Evolutionary conservation across 2,329 filamentous ascomycete genomes (phyloP), one percentile per base, ranked within the genome.

Genomic region (Penicillium hordei): DNA sequence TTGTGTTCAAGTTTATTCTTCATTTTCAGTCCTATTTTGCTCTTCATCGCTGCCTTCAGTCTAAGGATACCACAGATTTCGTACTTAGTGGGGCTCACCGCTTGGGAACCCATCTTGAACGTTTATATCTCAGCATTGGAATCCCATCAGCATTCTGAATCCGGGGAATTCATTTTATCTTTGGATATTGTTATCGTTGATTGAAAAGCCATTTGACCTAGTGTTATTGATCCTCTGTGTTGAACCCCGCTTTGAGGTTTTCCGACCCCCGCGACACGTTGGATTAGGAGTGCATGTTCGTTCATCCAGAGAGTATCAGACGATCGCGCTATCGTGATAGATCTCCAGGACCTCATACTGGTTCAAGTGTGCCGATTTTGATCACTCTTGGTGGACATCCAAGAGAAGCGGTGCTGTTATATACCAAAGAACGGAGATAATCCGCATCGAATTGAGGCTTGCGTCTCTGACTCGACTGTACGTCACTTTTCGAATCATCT

Each of bases 391-490:
- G 44, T 45, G 10, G 39, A 38, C 21, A 42, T 51, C 10, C n/a
- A 58, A 40, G 52, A 57, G 52, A 45, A 43, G 34, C 17, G 31
- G 39, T 34, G 40, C 38, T 25, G 15, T 39, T 50, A 54, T 55
- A 52, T 57, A 60, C 52, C 44, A 10, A 58, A 56, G 34, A 45
- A 27, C 39, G 44, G 40, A 42, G 53, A 50, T 25, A 49, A 19
- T 48, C 48, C 53, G 25, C 36, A 53, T 46, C 48, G 34, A 27
- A 27, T 50, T 3, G 52, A 48, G 36, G 27, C 25, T 45, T 57
- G 55, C 44, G 57, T 54, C 49, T 64, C 60, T 67, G 63, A 63
- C 61, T 66, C 65, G 45, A 61, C 53, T 48, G 59, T 57, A 63
- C 57, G 61, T 59, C 60, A 59, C 48, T 44, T 58, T 38, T 56